Evolutionary conservation across 352 stramenopile species (phyloP), one percentile per base, ranked within the genome.

Genomic region (Phytophthora macrochlamydospora): DNA sequence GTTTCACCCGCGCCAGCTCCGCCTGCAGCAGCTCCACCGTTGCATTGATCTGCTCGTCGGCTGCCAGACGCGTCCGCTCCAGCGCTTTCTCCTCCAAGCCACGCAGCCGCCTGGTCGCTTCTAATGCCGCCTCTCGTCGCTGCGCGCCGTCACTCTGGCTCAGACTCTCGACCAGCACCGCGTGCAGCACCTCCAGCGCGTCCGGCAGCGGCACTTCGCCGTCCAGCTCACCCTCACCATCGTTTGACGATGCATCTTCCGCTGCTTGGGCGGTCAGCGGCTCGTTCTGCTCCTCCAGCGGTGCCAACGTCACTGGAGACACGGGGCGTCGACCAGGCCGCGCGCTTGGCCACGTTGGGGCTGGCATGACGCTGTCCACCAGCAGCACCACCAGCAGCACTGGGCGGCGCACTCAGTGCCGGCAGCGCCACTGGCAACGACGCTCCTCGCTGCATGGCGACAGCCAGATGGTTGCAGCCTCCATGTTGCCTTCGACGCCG

Each of bases 1-100:
- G 48, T 14, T 49, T 55, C 52, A 54, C 56, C 51, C 59, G 52
- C 44, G 58, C 52, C 3, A 78, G 56, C 45, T 78, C 71, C 14
- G 63, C 37, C 49, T 67, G 59, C 31, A 78, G 59, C 59, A 78
- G 38, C 28, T 61, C 62, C 29, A 78, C 54, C 14, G 71, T 78
- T 24, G 50, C 56, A 24, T 71, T 52, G 38, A 75, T 51, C 32
- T 75, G 71, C 51, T 78, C 71, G 37, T 68, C 56, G 7, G 53
- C 51, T 12, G 62, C 67, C 29, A 75, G 67, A 24, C 52, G 57
- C 32, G 56, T 62, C 18, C 67, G 66, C 59, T 75, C 70, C 12
- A 67, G 65, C 40, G 71, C 64, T 30, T 33, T 48, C 33, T 62
- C 31, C 45, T 74, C 70, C 2, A 28, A 31, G 7, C 11, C 45